Percentiles rank a stretch among this genome's conserved stretches.
These are phyloP conservation scores for Aspergillus campestris DNA, from an alignment of 495 filamentous ascomycete genomes.

Conservation along the genomic window DNA sequence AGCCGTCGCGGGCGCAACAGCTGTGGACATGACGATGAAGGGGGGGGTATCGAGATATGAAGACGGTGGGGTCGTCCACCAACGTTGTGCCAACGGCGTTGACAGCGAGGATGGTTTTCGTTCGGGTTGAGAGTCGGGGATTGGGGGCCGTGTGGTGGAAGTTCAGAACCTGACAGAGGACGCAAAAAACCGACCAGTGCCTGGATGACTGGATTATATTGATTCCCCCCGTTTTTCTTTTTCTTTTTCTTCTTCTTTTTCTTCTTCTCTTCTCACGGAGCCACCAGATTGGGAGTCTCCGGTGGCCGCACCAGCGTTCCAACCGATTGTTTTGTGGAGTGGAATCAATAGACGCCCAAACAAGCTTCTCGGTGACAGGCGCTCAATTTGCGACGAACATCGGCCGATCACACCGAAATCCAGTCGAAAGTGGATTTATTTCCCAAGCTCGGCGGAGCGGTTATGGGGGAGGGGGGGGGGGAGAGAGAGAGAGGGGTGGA, in stretches of 20 bases:
- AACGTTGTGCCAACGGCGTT: background rate
- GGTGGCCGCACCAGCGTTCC: too few relatives aligned
- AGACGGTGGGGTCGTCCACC: background rate
- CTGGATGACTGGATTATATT: too few relatives aligned
- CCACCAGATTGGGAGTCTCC: too few relatives aligned
- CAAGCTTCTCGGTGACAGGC: slow-evolving; percentile 6
- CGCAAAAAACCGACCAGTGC: background rate
- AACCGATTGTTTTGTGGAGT: slow-evolving; percentile 2
- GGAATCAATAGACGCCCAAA: slow-evolving; percentile 1
- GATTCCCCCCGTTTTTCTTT: too few relatives aligned
- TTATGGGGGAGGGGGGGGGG: background rate
- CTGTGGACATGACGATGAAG: slow-evolving; percentile 40
- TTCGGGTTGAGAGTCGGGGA: too few relatives aligned
- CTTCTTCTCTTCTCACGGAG: too few relatives aligned
- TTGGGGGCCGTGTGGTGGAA: too few relatives aligned
- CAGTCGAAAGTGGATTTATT: slow-evolving; percentile 7
- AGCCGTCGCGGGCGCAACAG: slow-evolving; percentile 40
- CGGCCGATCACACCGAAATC: background rate
- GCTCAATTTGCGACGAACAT: background rate
- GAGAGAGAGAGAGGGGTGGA: slow-evolving; percentile 1
- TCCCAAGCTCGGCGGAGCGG: background rate
- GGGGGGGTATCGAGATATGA: background rate
- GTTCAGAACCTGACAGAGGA: background rate
- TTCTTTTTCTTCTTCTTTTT: too few relatives aligned
- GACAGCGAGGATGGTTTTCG: too few relatives aligned